These are phyloP conservation scores for Bertia moriformis DNA, from an alignment of 2,329 filamentous ascomycete genomes.

Conservation along the genomic window DNA sequence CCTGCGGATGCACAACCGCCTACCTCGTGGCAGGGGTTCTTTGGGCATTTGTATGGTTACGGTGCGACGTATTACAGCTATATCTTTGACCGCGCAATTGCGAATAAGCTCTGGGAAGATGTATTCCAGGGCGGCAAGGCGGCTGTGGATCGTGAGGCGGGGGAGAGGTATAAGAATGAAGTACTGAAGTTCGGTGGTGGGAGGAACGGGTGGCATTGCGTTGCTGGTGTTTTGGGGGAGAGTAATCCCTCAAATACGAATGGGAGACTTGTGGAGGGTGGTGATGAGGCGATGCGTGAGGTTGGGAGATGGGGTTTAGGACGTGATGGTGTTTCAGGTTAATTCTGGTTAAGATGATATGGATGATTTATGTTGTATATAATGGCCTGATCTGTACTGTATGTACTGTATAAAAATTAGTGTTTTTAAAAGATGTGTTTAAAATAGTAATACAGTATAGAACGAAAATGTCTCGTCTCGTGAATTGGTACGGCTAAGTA, in stretches of 20 bases:
- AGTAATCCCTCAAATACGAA: neutral
- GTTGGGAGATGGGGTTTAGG: constrained; percentile 62
- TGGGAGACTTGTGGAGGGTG: neutral
- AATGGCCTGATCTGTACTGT: too few relatives aligned
- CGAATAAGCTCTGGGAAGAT: constrained; percentile 79
- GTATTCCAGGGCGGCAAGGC: constrained; percentile 60
- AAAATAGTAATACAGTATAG: too few relatives aligned
- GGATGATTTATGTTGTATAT: too few relatives aligned
- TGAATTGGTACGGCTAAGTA: too few relatives aligned
- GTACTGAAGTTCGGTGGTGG: constrained; percentile 81
- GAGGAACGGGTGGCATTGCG: constrained; percentile 75
- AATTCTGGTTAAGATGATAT: too few relatives aligned
- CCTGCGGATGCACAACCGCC: constrained; percentile 48
- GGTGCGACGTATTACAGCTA: constrained; percentile 96
- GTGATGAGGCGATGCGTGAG: constrained; percentile 21
- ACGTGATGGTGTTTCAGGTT: constrained; percentile 82
- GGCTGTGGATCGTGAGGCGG: constrained; percentile 59
- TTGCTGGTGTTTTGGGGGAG: constrained; percentile 63
- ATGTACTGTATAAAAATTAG: too few relatives aligned
- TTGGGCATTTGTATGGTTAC: constrained; percentile 87
- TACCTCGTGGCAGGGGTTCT: constrained; percentile 89
- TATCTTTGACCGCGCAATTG: constrained; percentile 85
- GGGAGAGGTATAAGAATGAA: constrained; percentile 71
- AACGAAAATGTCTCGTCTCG: too few relatives aligned
- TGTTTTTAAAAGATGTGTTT: too few relatives aligned